Conservation (phyloP, 208 protist species). For the Leptomonas pyrrhocoris region DNA sequence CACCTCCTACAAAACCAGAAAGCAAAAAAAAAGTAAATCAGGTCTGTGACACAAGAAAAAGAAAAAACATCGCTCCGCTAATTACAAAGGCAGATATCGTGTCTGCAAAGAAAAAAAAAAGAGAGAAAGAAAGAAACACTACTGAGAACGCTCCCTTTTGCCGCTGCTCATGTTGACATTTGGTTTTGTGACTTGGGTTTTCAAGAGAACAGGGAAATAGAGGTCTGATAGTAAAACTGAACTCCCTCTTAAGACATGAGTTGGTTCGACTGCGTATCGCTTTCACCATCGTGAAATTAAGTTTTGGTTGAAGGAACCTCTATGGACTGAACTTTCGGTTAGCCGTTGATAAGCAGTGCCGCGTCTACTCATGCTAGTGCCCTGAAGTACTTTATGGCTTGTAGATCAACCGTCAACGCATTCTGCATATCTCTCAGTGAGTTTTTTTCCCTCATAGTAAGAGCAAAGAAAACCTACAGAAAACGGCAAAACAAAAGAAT, state of each 20-base stretch:
- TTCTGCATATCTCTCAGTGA: background rate
- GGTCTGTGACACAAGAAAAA: background rate
- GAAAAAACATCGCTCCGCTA: background rate
- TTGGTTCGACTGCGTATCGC: too few species aligned
- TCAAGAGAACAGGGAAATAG: too few species aligned
- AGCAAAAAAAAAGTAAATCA: background rate
- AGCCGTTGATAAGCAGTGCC: background rate
- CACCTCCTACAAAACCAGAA: too few species aligned
- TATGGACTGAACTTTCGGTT: background rate
- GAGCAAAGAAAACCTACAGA: background rate
- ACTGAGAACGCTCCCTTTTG: background rate
- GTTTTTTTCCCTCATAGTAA: background rate
- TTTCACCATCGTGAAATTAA: too few species aligned
- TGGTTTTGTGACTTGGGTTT: background rate
- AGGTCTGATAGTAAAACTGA: too few species aligned
- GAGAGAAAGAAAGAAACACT: slow-evolving; percentile 15
- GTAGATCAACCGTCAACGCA: background rate
- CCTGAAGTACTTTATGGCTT: background rate
- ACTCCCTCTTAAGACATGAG: too few species aligned
- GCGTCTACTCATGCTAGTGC: background rate
- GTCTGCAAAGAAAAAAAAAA: background rate
- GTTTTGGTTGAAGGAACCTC: too few species aligned
- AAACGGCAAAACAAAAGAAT: slow-evolving; percentile 14
- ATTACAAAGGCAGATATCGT: slow-evolving; percentile 9
- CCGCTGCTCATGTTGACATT: background rate